Evolutionary conservation across 495 filamentous ascomycete genomes (phyloP), one percentile per base, ranked within the genome.

Genomic region (Daldinia vernicosa): DNA sequence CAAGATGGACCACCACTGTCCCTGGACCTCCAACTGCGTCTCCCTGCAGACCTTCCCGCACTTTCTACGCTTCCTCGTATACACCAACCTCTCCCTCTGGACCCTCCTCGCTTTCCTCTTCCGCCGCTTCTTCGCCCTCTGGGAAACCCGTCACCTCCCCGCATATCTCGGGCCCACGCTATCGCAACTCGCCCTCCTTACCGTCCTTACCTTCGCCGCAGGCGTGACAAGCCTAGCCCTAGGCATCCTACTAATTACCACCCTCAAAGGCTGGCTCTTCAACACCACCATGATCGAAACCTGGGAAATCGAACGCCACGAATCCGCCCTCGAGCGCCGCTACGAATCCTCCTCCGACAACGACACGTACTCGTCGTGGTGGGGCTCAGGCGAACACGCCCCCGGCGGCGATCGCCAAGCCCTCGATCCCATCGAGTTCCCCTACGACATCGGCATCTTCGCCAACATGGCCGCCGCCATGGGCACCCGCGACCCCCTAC

Each of bases 1-100:
- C 1, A 94, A 92, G 77, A 98, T 99, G 96, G 95, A 99, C 83
- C 95, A 99, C 80, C 95, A 99, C 81, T 99, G 95, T 75, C 94
- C 95, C 0, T 99, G 95, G 95, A 98, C 94, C 1, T 80, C 83
- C 47, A 98, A 96, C 77, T 99, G 95, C 80, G 93, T 98, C 47
- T 97, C 94, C 2, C 86, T 97, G 77, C 88, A 89, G 59, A 96
- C 94, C 12, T 91, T 95, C 74, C 94, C 94, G 11, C 90, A 97
- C 80, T 97, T 97, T 79, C 77, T 95, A 15, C 94, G 94, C 56
- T 97, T 98, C 79, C 81, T 98, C 24, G 84, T 92, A 76, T 97
- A 91, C 80, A 84, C 92, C 30, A 90, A 92, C 45, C 67, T 85
- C 28, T 84, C 90, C 4, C 94, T 95, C 81, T 84, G 82, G 80